These are phyloP conservation scores for Candida buenavistaensis DNA, from an alignment of 1,139 yeast genomes.

Conservation along the genomic window DNA sequence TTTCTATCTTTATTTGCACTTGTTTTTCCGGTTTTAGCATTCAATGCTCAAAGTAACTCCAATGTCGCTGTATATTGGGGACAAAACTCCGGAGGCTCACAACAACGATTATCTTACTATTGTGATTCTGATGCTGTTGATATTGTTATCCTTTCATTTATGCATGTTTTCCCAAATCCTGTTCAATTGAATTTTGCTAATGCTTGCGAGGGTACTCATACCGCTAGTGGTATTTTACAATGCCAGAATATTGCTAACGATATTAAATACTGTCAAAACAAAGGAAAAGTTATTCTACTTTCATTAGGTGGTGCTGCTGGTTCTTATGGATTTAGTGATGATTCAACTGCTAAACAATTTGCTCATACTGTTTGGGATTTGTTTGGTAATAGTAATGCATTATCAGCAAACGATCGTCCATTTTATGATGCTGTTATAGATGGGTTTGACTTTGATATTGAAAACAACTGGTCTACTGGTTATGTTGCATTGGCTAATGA, in stretches of 20 bases:
- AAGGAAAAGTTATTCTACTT: constrained; percentile 75
- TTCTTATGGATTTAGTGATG: constrained; percentile 67
- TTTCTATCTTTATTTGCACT: constrained; percentile 8
- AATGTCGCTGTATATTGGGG: constrained; percentile 92
- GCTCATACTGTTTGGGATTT: constrained; percentile 81
- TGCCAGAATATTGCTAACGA: constrained; percentile 72
- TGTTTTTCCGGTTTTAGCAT: constrained; percentile 24
- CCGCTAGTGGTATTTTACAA: constrained; percentile 53
- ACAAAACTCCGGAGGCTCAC: constrained; percentile 69
- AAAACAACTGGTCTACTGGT: constrained; percentile 49
- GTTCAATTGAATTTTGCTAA: constrained; percentile 64
- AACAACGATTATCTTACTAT: constrained; percentile 61
- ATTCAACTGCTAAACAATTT: constrained; percentile 61
- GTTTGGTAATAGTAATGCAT: constrained; percentile 68
- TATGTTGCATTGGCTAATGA: constrained; percentile 60
- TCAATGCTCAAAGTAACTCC: constrained; percentile 45
- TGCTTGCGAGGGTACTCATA: constrained; percentile 56
- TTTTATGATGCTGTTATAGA: constrained; percentile 56
- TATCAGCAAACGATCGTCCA: constrained; percentile 59
- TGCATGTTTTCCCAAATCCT: constrained; percentile 57
- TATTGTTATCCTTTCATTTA: constrained; percentile 69
- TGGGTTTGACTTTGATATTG: constrained; percentile 50
- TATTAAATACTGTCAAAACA: constrained; percentile 75
- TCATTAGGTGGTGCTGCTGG: constrained; percentile 92
- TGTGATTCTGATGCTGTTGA: constrained; percentile 72